Percentiles rank a stretch among this genome's conserved stretches.
These are phyloP conservation scores for Pueraria montana DNA, from an alignment of 306 rosid species.

Conservation along the genomic window DNA sequence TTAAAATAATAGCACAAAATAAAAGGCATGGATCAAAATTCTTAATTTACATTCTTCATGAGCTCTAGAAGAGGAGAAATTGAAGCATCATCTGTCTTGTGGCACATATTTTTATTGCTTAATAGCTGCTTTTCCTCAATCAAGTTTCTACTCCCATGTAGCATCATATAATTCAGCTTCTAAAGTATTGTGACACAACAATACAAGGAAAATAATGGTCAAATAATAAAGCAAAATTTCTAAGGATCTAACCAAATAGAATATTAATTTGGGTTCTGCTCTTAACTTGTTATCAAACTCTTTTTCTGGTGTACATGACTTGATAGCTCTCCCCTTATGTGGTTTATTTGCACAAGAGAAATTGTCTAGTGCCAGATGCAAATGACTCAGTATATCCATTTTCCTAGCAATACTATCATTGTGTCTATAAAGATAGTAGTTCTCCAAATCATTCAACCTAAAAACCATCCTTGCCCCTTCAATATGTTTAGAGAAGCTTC, in stretches of 20 bases:
- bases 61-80: not conserved
- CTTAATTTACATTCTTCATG: not conserved
- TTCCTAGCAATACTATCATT: not conserved
- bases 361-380: slow-evolving; percentile 10
- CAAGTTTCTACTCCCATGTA: slow-evolving; percentile 28
- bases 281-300: slow-evolving; percentile 30
- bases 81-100: slow-evolving; percentile 22
- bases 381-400: not conserved
- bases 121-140: slow-evolving; percentile 36
- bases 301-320: not conserved
- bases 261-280: not conserved
- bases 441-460: not conserved
- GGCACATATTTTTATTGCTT: slow-evolving; percentile 7
- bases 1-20: not conserved
- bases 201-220: not conserved
- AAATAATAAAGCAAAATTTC: not conserved
- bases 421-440: not conserved
- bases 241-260: not conserved
- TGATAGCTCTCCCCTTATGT: not conserved
- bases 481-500: not conserved
- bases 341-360: slow-evolving; percentile 26
- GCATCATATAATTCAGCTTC: slow-evolving; percentile 47
- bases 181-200: not conserved
- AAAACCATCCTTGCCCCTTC: not conserved
- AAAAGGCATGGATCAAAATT: not conserved